A percentile compares a stretch with the other conserved stretches of the same genome.
phyloP scores from a whole-genome alignment of 1,284 basidiomycete species.

The Rhodofomes roseus region DNA sequence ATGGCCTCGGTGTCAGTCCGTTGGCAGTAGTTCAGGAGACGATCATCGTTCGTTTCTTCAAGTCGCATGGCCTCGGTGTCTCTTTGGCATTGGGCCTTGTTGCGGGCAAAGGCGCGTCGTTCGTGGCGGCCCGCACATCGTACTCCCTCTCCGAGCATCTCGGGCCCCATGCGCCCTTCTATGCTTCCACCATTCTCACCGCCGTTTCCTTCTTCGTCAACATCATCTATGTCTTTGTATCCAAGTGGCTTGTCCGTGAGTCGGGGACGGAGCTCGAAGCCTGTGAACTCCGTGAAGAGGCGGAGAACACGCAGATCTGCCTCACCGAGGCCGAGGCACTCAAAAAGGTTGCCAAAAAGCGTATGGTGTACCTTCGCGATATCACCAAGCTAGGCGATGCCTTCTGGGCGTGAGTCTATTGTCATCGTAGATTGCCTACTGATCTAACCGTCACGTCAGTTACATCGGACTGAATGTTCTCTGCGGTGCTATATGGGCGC shows the following conservation, averaged over 20 bases:
- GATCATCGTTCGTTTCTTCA: constrained; percentile 79
- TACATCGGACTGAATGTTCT: constrained; percentile 70
- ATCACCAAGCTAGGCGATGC: constrained; percentile 69
- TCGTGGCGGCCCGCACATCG: constrained; percentile 68
- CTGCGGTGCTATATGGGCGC: constrained; percentile 76
- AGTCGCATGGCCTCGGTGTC: constrained; percentile 70
- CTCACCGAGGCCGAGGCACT: constrained; percentile 59
- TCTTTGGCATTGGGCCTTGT: constrained; percentile 78
- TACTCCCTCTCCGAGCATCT: constrained; percentile 71
- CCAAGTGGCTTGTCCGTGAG: constrained; percentile 58
- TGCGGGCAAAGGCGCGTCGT: constrained; percentile 73
- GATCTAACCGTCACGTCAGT: constrained; percentile 28
- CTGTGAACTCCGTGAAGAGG: constrained; percentile 55
- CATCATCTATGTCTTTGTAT: constrained; percentile 58
- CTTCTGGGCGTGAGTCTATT: constrained; percentile 69
- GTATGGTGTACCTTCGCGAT: constrained; percentile 53
- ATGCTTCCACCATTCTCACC: constrained; percentile 61
- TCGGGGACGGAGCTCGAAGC: constrained; percentile 62
- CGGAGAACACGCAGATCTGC: constrained; percentile 22
- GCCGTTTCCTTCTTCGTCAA: constrained; percentile 66
- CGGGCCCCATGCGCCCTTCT: constrained; percentile 71
- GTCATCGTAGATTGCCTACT: constrained; percentile 3
- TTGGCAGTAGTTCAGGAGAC: constrained; percentile 76
- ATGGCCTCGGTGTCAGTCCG: constrained; percentile 76
- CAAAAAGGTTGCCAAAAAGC: constrained; percentile 61